Conservation (phyloP, 768 basidiomycete genomes). For the Leucocoprinus leucothites region DNA sequence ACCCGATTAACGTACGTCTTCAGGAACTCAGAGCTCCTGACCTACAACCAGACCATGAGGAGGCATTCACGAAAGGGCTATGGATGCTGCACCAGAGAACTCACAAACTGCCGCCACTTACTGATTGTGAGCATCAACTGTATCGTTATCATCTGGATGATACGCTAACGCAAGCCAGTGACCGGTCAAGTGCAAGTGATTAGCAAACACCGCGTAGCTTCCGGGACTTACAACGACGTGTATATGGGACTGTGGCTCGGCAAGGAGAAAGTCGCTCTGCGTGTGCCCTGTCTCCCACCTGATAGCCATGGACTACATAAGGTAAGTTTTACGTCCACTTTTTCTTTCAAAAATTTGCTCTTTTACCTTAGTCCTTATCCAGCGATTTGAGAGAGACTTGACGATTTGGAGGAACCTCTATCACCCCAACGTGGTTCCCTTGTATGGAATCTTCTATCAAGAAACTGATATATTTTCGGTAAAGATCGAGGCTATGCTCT, state of each 20-base stretch:
- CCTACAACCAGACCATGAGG: constrained; percentile 26
- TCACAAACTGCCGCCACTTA: constrained; percentile 37
- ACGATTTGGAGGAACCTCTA: constrained; percentile 38
- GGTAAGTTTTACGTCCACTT: constrained; percentile 18
- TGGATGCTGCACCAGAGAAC: constrained; percentile 37
- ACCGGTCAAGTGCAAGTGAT: constrained; percentile 36
- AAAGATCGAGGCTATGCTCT: constrained; percentile 7
- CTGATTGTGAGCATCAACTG: constrained; percentile 30
- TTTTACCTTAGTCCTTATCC: neutral
- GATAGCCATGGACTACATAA: constrained; percentile 31
- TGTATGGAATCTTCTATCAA: constrained; percentile 36
- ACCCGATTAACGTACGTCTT: too few species aligned
- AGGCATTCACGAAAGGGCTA: constrained; percentile 33
- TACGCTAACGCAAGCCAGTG: constrained; percentile 23
- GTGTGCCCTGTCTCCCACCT: constrained; percentile 31
- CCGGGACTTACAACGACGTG: constrained; percentile 38
- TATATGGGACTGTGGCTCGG: constrained; percentile 41
- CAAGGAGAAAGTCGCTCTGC: constrained; percentile 37
- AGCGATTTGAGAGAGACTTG: constrained; percentile 43
- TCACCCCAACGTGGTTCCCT: constrained; percentile 35
- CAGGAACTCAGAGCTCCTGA: constrained; percentile 34
- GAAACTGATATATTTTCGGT: constrained; percentile 32
- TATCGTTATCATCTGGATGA: neutral
- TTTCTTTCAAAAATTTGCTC: too few species aligned
- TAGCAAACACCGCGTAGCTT: constrained; percentile 26